Evolutionary conservation across 352 stramenopile genomes (phyloP).

Genomic region (Thalassiosira pacifica): DNA sequence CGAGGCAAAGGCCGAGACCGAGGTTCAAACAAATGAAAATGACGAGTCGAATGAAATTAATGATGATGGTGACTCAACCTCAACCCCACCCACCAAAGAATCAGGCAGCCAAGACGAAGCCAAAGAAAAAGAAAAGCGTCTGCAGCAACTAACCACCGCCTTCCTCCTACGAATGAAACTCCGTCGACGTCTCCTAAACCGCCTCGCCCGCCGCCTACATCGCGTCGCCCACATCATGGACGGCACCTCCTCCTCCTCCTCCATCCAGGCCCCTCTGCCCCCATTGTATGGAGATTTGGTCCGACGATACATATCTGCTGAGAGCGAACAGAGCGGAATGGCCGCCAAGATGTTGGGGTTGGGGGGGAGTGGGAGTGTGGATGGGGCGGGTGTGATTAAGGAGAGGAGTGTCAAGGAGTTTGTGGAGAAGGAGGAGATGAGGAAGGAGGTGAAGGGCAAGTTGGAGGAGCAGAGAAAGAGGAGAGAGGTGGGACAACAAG

Average conservation of each 20-base stretch:
- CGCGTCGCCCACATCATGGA: constrained; percentile 79
- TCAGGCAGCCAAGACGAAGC: not conserved
- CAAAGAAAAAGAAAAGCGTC: constrained; percentile 5
- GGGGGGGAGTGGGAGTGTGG: not conserved
- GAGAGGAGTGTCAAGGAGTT: constrained; percentile 54
- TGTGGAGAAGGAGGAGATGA: constrained; percentile 33
- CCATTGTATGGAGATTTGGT: constrained; percentile 53
- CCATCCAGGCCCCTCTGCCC: constrained; percentile 5
- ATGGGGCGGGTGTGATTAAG: constrained; percentile 27
- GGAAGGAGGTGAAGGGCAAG: constrained; percentile 36
- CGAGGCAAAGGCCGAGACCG: not conserved
- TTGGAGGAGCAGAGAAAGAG: constrained; percentile 25
- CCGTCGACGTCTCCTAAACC: constrained; percentile 74
- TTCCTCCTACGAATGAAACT: constrained; percentile 80
- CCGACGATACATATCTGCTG: constrained; percentile 22
- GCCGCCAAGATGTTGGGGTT: not conserved
- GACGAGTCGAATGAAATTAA: not conserved
- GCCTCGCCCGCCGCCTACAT: constrained; percentile 70
- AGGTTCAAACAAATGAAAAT: not conserved
- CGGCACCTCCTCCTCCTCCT: constrained; percentile 6
- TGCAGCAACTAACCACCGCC: constrained; percentile 40
- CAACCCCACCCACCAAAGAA: not conserved
- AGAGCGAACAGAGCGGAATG: constrained; percentile 23
- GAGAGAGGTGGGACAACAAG: not conserved
- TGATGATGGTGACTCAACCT: not conserved